phyloP scores from a whole-genome alignment of 2,329 filamentous ascomycete species.

The Scolecobasidium constrictum region DNA sequence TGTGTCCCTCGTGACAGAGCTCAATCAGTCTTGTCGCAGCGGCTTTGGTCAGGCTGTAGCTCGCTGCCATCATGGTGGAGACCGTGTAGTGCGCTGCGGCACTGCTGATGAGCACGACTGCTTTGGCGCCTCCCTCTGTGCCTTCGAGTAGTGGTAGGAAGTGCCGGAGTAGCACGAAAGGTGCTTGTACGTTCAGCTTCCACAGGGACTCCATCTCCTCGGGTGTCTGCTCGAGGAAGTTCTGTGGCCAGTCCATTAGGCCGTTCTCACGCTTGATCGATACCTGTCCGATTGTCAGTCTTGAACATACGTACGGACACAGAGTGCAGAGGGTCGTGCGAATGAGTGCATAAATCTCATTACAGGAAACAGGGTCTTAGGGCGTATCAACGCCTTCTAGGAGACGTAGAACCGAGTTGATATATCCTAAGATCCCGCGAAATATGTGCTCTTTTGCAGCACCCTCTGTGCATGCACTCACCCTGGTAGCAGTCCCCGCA shows the following conservation, averaged over 20 bases:
- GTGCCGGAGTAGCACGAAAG: constrained; percentile 4
- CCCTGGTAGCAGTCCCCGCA: constrained; percentile 1
- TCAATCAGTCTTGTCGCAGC: constrained; percentile 20
- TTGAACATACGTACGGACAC: too few species aligned
- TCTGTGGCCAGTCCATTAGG: constrained; percentile 5
- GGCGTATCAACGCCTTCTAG: too few species aligned
- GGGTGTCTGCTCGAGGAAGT: background rate
- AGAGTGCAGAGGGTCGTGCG: too few species aligned
- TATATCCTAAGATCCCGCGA: too few species aligned
- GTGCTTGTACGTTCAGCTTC: constrained; percentile 5
- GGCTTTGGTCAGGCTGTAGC: constrained; percentile 8
- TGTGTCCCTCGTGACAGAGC: constrained; percentile 33
- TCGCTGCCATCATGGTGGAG: constrained; percentile 6
- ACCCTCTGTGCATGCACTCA: too few species aligned
- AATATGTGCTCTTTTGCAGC: too few species aligned
- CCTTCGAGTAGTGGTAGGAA: constrained; percentile 8
- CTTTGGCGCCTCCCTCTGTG: constrained; percentile 8
- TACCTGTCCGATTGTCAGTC: too few species aligned
- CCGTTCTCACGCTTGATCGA: background rate
- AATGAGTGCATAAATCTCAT: too few species aligned
- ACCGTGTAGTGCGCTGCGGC: constrained; percentile 9
- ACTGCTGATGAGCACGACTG: constrained; percentile 5
- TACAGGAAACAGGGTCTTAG: too few species aligned
- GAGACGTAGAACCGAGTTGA: too few species aligned
- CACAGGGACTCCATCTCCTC: constrained; percentile 4